phyloP scores from a whole-genome alignment of 495 filamentous ascomycete species.

The Neohortaea acidophila region DNA sequence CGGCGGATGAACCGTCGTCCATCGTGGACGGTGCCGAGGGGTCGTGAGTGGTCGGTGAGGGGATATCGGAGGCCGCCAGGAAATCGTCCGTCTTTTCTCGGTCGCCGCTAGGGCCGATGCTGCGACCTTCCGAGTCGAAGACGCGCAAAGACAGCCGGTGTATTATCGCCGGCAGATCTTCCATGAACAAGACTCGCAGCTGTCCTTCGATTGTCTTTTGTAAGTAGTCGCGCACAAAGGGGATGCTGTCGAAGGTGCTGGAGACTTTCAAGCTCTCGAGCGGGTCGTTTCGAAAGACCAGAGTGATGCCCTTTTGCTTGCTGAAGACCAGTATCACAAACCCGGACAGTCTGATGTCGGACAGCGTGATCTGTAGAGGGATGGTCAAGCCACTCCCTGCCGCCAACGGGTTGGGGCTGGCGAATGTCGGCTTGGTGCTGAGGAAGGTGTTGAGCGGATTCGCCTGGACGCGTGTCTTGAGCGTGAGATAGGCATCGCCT shows the following conservation, averaged over 20 bases:
- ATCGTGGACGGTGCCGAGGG: too few relatives aligned
- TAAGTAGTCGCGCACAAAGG: slow-evolving; percentile 91
- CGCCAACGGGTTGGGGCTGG: slow-evolving; percentile 83
- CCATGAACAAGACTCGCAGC: slow-evolving; percentile 84
- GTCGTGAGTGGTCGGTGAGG: too few relatives aligned
- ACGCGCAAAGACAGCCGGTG: slow-evolving; percentile 79
- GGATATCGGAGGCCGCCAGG: too few relatives aligned
- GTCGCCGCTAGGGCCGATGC: slow-evolving; percentile 25
- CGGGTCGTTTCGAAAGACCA: slow-evolving; percentile 96
- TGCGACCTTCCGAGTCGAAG: slow-evolving; percentile 76
- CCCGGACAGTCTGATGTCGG: slow-evolving; percentile 89
- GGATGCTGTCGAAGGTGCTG: slow-evolving; percentile 96
- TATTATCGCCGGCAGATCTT: slow-evolving; percentile 90
- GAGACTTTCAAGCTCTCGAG: slow-evolving; percentile 96
- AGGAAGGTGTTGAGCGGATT: slow-evolving; percentile 95
- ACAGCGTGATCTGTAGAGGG: slow-evolving; percentile 87
- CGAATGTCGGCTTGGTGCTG: slow-evolving; percentile 76
- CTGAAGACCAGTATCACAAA: slow-evolving; percentile 97
- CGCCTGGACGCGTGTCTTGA: slow-evolving; percentile 90
- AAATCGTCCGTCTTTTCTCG: too few relatives aligned
- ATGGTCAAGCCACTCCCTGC: slow-evolving; percentile 89
- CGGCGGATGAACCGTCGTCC: too few relatives aligned
- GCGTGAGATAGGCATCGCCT: slow-evolving; percentile 84
- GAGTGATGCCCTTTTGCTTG: slow-evolving; percentile 84
- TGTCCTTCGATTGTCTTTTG: slow-evolving; percentile 96